Percentiles rank a stretch among this genome's conserved stretches.
Evolutionary conservation across 2,329 filamentous ascomycete genomes (phyloP).

Genomic region (Colletotrichum sp.): DNA sequence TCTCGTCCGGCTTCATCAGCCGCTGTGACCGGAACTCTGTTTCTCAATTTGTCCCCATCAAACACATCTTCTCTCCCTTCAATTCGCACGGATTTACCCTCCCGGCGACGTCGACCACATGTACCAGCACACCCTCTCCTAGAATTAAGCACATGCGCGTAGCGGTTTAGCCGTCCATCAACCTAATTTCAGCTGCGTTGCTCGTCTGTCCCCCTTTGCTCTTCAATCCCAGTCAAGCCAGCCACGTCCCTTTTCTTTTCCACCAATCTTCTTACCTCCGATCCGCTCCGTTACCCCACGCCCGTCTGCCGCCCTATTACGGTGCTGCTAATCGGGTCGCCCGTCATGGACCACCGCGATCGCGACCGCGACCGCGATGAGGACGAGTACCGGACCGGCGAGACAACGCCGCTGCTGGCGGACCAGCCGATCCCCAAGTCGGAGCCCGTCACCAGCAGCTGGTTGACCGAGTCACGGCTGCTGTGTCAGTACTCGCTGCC

Average conservation of each 20-base stretch:
- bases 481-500: constrained; percentile 45
- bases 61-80: neutral
- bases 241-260: neutral
- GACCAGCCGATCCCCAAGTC: constrained; percentile 12
- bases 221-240: neutral
- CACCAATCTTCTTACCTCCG: neutral
- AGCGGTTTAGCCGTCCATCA: neutral
- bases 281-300: neutral
- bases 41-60: neutral
- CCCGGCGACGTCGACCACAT: neutral
- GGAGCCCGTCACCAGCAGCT: constrained; percentile 1
- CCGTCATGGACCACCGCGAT: neutral
- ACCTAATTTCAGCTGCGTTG: neutral
- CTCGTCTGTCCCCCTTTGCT: neutral
- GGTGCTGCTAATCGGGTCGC: neutral
- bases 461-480: constrained; percentile 13
- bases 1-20: neutral
- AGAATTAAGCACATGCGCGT: neutral
- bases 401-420: constrained; percentile 13
- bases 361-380: neutral
- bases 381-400: constrained; percentile 6
- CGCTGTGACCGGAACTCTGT: neutral
- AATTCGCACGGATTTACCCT: neutral
- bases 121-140: neutral
- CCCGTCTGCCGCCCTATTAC: neutral